phyloP scores from a whole-genome alignment of 2,329 filamentous ascomycete genomes.

The Hymenoscyphus linearis region DNA sequence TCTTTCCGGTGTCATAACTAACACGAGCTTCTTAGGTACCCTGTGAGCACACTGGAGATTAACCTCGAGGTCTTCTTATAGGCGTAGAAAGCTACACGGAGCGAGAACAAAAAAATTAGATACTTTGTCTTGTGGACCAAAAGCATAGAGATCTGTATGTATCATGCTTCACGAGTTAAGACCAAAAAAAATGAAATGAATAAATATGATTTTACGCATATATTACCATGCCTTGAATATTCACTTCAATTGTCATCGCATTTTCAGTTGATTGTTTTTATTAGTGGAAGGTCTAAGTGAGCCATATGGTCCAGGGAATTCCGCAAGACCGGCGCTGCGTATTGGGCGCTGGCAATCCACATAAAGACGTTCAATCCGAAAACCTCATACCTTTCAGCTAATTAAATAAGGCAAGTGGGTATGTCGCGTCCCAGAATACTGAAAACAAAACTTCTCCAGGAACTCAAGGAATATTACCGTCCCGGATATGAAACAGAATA shows the following conservation, averaged over 20 bases:
- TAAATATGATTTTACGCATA: not conserved
- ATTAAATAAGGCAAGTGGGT: too few relatives aligned
- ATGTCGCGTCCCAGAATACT: too few relatives aligned
- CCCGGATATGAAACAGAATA: slow-evolving; percentile 5
- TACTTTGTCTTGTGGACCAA: not conserved
- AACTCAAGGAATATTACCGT: slow-evolving; percentile 11
- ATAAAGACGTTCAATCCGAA: slow-evolving; percentile 79
- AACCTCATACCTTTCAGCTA: too few relatives aligned
- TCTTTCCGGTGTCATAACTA: slow-evolving; percentile 11
- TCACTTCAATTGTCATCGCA: too few relatives aligned
- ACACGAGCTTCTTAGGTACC: slow-evolving; percentile 53
- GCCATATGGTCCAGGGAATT: slow-evolving; percentile 89
- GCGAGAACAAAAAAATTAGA: not conserved
- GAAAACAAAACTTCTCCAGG: slow-evolving; percentile 15
- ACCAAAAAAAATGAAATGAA: not conserved
- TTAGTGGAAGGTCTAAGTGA: slow-evolving; percentile 67
- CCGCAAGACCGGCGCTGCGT: slow-evolving; percentile 80
- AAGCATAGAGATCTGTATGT: not conserved
- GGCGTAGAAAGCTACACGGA: slow-evolving; percentile 7
- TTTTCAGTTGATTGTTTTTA: too few relatives aligned
- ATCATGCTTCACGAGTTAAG: not conserved
- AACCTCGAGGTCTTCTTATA: slow-evolving; percentile 92
- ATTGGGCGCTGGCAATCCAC: slow-evolving; percentile 92
- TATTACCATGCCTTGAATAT: not conserved
- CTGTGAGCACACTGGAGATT: slow-evolving; percentile 89